A percentile compares a stretch with the other conserved stretches of the same genome.
These are phyloP conservation scores for Cardamine resedifolia DNA, from an alignment of 345 rosid genomes.

Conservation along the genomic window DNA sequence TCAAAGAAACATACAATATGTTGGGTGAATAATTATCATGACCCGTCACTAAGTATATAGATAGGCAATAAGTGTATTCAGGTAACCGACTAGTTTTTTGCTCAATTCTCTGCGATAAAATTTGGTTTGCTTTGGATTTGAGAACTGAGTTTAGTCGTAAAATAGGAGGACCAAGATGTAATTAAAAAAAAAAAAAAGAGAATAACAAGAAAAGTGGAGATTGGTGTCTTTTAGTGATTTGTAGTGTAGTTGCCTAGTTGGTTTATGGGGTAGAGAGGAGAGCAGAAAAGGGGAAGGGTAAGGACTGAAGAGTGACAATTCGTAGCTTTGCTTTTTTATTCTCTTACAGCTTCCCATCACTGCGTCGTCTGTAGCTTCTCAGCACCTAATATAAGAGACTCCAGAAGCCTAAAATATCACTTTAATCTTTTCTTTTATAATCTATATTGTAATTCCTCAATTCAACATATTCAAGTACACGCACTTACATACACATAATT, in stretches of 20 bases:
- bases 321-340: slow-evolving; percentile 32
- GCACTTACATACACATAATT: background rate
- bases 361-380: slow-evolving; percentile 26
- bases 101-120: background rate
- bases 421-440: background rate
- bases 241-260: slow-evolving; percentile 29
- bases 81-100: background rate
- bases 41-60: background rate
- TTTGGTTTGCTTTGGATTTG: background rate
- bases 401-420: slow-evolving; percentile 18
- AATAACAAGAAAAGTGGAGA: background rate
- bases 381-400: slow-evolving; percentile 11
- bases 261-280: slow-evolving; percentile 26
- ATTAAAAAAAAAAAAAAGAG: background rate
- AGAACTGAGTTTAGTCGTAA: background rate
- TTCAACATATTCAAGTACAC: background rate
- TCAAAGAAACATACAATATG: background rate
- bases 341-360: slow-evolving; percentile 36
- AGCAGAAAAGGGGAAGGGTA: slow-evolving; percentile 7
- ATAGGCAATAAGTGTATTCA: background rate
- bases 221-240: slow-evolving; percentile 32
- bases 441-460: background rate
- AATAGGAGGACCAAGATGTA: slow-evolving; percentile 5
- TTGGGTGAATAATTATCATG: background rate
- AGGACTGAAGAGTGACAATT: slow-evolving; percentile 32